A percentile compares a stretch with the other conserved stretches of the same genome.
phyloP scores from a whole-genome alignment of 495 filamentous ascomycete species.

The Venustampulla echinocandica region DNA sequence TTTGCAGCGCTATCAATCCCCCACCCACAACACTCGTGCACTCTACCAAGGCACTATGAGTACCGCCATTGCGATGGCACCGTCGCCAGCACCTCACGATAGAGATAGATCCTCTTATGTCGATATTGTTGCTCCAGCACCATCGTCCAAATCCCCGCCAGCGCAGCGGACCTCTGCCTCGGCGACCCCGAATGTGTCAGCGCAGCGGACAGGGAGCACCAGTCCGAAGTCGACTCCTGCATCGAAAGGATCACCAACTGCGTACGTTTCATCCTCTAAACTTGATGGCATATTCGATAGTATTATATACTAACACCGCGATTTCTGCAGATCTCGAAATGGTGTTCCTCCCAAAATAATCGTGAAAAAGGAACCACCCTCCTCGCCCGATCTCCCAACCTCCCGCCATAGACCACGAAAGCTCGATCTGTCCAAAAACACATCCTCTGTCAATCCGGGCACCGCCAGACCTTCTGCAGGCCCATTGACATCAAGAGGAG shows the following conservation, averaged over 20 bases:
- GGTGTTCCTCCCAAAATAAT: constrained; percentile 65
- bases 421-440: constrained; percentile 78
- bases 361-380: constrained; percentile 92
- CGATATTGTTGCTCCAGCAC: constrained; percentile 31
- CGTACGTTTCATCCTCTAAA: constrained; percentile 34
- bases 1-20: too few species aligned
- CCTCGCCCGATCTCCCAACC: constrained; percentile 69
- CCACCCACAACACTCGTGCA: not conserved
- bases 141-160: constrained; percentile 33
- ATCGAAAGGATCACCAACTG: constrained; percentile 34
- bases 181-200: constrained; percentile 31
- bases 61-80: constrained; percentile 51
- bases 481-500: constrained; percentile 60
- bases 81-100: constrained; percentile 51
- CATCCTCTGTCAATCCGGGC: constrained; percentile 41
- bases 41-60: constrained; percentile 38
- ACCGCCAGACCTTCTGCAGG: constrained; percentile 58
- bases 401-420: constrained; percentile 78
- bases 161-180: constrained; percentile 28
- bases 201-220: constrained; percentile 39
- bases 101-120: constrained; percentile 42
- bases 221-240: constrained; percentile 34
- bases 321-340: constrained; percentile 38
- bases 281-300: constrained; percentile 1
- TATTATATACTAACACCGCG: constrained; percentile 13